Conservation (phyloP, 441 rosid species). For the Brassica hybrid region DNA sequence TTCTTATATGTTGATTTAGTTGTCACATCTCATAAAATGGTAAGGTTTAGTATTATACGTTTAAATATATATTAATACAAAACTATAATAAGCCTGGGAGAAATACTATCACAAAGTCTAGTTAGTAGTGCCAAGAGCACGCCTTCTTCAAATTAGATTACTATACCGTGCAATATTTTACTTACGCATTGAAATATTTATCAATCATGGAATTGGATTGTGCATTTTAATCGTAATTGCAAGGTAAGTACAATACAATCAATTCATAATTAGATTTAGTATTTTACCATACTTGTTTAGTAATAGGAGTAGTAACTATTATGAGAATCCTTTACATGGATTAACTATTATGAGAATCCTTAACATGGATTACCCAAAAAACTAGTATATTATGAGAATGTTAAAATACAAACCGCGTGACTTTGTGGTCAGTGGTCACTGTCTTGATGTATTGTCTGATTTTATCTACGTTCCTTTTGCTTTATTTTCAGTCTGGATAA, state of each 20-base stretch:
- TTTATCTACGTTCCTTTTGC: slow-evolving; percentile 25
- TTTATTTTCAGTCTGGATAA: slow-evolving; percentile 7
- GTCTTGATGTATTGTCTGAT: slow-evolving; percentile 7
- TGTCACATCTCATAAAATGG: slow-evolving; percentile 8
- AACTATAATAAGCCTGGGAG: not conserved
- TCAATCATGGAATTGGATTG: slow-evolving; percentile 4
- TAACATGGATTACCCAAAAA: not conserved
- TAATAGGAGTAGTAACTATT: not conserved
- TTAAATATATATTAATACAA: not conserved
- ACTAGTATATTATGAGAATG: not conserved
- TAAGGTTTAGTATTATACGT: not conserved
- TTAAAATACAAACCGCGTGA: slow-evolving; percentile 34
- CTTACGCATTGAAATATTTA: not conserved
- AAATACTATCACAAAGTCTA: not conserved
- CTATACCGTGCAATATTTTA: too few species aligned
- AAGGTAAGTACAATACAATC: not conserved
- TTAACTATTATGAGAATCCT: not conserved
- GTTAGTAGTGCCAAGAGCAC: slow-evolving; percentile 8
- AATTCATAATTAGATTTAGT: slow-evolving; percentile 1
- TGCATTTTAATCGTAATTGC: slow-evolving; percentile 5
- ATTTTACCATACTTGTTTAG: slow-evolving; percentile 26
- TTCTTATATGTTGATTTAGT: not conserved
- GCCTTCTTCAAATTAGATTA: slow-evolving; percentile 1
- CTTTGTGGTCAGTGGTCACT: slow-evolving; percentile 30
- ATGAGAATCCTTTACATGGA: not conserved